Evolutionary conservation across 371 early-diverging fungal species (phyloP).

Genomic region (Rhizomucor miehei): DNA sequence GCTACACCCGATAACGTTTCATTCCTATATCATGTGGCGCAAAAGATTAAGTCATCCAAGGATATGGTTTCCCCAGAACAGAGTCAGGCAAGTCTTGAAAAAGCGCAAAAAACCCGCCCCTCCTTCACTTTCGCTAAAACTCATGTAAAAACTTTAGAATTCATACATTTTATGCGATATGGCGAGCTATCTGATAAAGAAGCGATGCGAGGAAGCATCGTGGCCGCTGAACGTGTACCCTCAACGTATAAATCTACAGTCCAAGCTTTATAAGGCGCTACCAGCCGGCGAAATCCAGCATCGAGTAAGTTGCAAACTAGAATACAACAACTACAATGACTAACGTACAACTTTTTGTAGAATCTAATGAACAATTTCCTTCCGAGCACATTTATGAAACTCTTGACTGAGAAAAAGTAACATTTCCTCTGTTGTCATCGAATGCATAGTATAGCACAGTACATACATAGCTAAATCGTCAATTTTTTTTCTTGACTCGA

Average conservation of each 20-base stretch:
- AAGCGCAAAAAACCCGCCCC: not conserved
- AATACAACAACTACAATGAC: too few species aligned
- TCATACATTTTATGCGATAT: constrained; percentile 84
- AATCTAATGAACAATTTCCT: too few species aligned
- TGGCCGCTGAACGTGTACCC: constrained; percentile 77
- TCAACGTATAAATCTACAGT: constrained; percentile 56
- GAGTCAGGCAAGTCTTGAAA: constrained; percentile 43
- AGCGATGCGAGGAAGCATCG: constrained; percentile 57
- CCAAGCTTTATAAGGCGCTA: constrained; percentile 54
- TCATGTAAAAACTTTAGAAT: constrained; percentile 37
- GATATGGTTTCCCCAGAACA: constrained; percentile 49
- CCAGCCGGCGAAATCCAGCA: constrained; percentile 32
- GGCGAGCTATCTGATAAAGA: constrained; percentile 73
- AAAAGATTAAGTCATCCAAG: constrained; percentile 76
- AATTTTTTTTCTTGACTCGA: too few species aligned
- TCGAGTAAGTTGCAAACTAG: constrained; percentile 30
- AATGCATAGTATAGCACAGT: too few species aligned
- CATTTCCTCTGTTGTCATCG: too few species aligned
- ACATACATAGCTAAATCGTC: too few species aligned
- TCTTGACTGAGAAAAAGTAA: too few species aligned
- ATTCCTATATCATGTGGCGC: constrained; percentile 71
- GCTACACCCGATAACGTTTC: constrained; percentile 83
- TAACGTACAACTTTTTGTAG: too few species aligned
- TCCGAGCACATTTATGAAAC: too few species aligned
- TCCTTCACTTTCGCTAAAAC: not conserved